phyloP scores from a whole-genome alignment of 352 stramenopile genomes.

The Pythium biforme region DNA sequence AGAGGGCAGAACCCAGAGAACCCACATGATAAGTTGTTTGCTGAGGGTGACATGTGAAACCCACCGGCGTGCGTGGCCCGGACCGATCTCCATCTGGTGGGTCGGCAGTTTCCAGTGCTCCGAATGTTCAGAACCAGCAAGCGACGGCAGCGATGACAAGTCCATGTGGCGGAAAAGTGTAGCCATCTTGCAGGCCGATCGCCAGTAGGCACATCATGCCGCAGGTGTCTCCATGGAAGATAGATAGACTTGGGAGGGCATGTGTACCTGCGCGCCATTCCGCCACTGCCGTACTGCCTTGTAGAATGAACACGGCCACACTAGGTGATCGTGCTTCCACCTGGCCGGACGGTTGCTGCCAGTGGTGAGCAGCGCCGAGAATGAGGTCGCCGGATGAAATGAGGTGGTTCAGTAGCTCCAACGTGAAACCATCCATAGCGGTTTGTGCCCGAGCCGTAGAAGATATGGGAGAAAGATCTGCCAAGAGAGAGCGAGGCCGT shows the following conservation, averaged over 20 bases:
- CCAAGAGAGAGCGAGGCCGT: too few species aligned
- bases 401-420: too few species aligned
- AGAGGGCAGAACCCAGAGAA: background rate
- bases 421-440: too few species aligned
- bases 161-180: background rate
- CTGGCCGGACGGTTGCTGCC: too few species aligned
- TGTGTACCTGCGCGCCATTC: background rate
- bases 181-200: background rate
- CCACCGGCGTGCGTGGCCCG: background rate
- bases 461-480: too few species aligned
- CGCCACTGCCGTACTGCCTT: too few species aligned
- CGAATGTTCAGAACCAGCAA: conserved; percentile 2
- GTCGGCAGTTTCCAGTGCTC: conserved; percentile 10
- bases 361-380: too few species aligned
- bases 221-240: background rate
- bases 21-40: background rate
- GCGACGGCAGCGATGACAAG: background rate
- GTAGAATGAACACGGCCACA: too few species aligned
- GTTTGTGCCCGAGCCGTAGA: too few species aligned
- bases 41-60: background rate
- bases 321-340: too few species aligned
- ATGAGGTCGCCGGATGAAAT: too few species aligned
- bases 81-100: background rate
- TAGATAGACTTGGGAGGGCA: too few species aligned
- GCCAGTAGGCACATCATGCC: background rate